Evolutionary conservation across 345 rosid genomes (phyloP).

Genomic region (Eucalyptus pauciflora): DNA sequence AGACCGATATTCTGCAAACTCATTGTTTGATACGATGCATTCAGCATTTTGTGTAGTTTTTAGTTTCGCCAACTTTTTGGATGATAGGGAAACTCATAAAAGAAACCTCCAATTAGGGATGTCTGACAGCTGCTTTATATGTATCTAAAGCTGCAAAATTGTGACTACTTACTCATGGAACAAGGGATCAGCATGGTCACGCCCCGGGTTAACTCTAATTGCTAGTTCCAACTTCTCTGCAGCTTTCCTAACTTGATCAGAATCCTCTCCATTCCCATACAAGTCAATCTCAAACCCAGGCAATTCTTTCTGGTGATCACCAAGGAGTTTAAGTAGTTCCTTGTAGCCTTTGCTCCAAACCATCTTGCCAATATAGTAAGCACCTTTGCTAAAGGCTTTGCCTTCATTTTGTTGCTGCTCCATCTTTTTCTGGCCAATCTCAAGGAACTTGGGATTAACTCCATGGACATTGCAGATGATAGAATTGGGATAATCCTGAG

Average conservation of each 20-base stretch:
- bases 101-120: neutral
- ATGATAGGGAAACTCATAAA: neutral
- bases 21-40: neutral
- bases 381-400: slow-evolving; percentile 59
- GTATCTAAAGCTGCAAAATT: neutral
- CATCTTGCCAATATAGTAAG: slow-evolving; percentile 95
- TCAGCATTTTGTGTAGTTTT: neutral
- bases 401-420: slow-evolving; percentile 39
- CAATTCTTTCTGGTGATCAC: slow-evolving; percentile 59
- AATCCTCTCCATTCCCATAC: slow-evolving; percentile 88
- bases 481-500: slow-evolving; percentile 82
- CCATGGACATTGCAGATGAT: slow-evolving; percentile 91
- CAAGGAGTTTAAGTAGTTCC: slow-evolving; percentile 73
- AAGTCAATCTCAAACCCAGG: slow-evolving; percentile 65
- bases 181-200: slow-evolving; percentile 79
- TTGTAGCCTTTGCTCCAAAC: slow-evolving; percentile 95
- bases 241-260: slow-evolving; percentile 54
- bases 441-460: slow-evolving; percentile 88
- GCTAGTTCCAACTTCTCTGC: slow-evolving; percentile 43
- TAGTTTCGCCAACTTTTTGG: neutral
- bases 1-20: neutral
- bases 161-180: slow-evolving; percentile 72
- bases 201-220: slow-evolving; percentile 63
- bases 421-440: slow-evolving; percentile 55
- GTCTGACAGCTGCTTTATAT: neutral